Evolutionary conservation across 352 stramenopile genomes (phyloP), one percentile per base, ranked within the genome.

Genomic region (Phytophthora tubulina): DNA sequence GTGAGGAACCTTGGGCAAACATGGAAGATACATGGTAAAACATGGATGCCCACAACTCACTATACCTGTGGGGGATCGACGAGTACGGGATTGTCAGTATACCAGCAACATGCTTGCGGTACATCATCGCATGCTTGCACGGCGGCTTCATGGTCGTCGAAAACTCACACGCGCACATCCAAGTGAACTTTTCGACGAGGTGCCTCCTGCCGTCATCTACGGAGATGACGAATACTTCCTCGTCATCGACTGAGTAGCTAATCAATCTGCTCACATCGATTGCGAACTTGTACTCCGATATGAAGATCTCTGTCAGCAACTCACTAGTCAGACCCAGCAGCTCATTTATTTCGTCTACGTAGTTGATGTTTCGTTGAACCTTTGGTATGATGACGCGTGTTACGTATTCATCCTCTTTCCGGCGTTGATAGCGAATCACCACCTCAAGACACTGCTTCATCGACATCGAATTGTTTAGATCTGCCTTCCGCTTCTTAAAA

Each of bases 71-170:
- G 2, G 42, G 42, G 14, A 69, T 63, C 5, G 50, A 63, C 5
- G 41, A 32, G 33, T 69, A 69, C 3, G 51, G 41, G 7, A 63
- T 62, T 17, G 51, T 56, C 1, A 69, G 14, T 2, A 62, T 11
- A 5, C 41, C 17, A 7, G 8, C 17, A 4, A 14, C 10, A 7
- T 51, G 48, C 13, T 58, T 66, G 2, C 36, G 45, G 15, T 58
- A 66, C 1, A 58, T 13, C 46, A 66, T 57, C 11, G 14, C 46
- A 21, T 66, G 58, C 0, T 48, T 14, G 13, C 58, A 66, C 13
- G 58, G 58, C 13, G 58, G 11, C 58, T 66, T 57, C 58, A 66
- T 62, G 3, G 35, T 66, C 0, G 15, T 5, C 4, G 58, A 58
- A 4, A 58, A 66, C 21, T 51, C 48, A 30, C 58, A 51, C 11